Conservation (phyloP, 2,329 filamentous ascomycete species). For the Aspergillus fumigatus region DNA sequence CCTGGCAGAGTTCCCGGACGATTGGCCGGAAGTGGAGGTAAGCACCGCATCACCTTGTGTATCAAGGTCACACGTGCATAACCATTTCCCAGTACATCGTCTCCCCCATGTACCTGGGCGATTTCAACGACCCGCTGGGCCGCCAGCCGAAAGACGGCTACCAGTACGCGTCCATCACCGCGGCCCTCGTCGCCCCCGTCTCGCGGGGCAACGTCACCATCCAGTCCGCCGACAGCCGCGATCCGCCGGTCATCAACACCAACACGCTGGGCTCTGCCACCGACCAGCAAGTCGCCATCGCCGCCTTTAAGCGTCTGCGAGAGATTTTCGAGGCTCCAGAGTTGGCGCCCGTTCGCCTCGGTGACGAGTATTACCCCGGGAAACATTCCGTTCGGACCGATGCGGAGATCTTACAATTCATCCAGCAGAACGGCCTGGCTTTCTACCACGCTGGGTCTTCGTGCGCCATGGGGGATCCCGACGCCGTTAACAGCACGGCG, state of each 20-base stretch:
- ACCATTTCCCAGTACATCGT: neutral
- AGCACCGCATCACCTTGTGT: neutral
- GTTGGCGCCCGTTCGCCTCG: neutral
- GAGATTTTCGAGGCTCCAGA: neutral
- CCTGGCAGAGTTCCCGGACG: constrained; percentile 22
- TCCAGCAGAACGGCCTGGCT: neutral
- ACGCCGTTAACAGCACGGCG: neutral
- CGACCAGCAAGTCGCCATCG: constrained; percentile 12
- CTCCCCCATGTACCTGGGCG: neutral
- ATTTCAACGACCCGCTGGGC: constrained; percentile 1
- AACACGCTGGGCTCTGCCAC: constrained; percentile 7
- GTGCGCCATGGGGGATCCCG: neutral
- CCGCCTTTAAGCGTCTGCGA: constrained; percentile 10
- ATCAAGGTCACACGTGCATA: neutral
- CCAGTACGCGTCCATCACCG: constrained; percentile 7
- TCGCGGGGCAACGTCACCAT: constrained; percentile 21
- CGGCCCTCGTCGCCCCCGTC: constrained; percentile 19
- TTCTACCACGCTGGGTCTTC: neutral
- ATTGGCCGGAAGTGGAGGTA: constrained; percentile 35
- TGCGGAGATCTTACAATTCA: constrained; percentile 1
- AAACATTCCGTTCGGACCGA: neutral
- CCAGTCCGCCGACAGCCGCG: constrained; percentile 1
- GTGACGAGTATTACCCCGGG: neutral
- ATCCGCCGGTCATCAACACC: constrained; percentile 8
- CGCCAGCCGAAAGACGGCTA: constrained; percentile 3